Base-by-base conservation (phyloP, 176 grass and related monocot species). In the Guadua angustifolia region DNA sequence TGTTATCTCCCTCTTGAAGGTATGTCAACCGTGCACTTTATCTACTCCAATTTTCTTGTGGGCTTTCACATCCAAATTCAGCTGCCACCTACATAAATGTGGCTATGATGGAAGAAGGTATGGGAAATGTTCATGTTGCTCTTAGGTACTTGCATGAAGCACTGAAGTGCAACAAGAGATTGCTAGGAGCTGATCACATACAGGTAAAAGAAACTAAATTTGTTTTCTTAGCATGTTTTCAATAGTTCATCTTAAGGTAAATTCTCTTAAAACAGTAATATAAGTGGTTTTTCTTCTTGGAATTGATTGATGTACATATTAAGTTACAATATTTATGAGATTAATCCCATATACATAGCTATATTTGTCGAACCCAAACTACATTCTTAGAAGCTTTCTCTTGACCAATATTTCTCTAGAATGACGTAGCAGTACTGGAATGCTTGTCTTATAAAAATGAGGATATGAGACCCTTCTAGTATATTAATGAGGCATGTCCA, bases 41-140 rank as follows among this genome's bases (percentile, higher is more conserved):
- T 92, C 89, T 99, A 71, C 97, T 99, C 32, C 93, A 99, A 45
- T 95, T 99, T 85, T 96, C 93, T 15, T 96, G 97, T 83, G 97
- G 97, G 55, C 74, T 96, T 80, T 95, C 97, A 63, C 97, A 99
- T 75, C 97, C 97, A 21, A 99, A 99, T 92, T 99, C 97, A 85
- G 97, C 97, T 82, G 97, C 97, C 69, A 99, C 97, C 33, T 99
- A 99, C 78, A 99, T 99, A 92, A 99, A 99, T 88, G 91, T 99
- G 78, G 97, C 97, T 87, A 96, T 99, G 97, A 99, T 99, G 97
- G 97, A 99, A 87, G 97, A 99, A 91, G 93, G 97, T 82, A 91
- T 99, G 91, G 93, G 97, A 85, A 99, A 99, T 91, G 97, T 99
- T 84, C 81, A 99, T 86, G 88, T 95, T 88, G 97, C 97, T 69